A percentile compares a stretch with the other conserved stretches of the same genome.
phyloP scores from a whole-genome alignment of 441 rosid genomes.

The Erodium texanum region DNA sequence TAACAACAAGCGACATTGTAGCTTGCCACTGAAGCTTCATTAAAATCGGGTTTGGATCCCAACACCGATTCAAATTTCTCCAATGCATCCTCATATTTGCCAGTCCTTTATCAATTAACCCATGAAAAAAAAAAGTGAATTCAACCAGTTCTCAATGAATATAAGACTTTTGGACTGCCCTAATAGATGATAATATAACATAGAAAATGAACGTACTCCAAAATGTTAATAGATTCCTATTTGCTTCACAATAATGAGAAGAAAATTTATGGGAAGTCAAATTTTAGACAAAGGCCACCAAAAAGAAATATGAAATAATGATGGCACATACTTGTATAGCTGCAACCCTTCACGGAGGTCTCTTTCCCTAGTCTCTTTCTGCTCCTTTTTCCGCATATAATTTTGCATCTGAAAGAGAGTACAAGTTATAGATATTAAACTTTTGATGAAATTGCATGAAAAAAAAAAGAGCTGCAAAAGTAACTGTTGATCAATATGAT shows the following conservation, averaged over 20 bases:
- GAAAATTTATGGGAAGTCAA: background rate
- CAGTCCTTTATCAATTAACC: slow-evolving; percentile 38
- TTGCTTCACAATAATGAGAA: background rate
- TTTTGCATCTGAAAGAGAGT: slow-evolving; percentile 60
- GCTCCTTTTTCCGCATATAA: slow-evolving; percentile 58
- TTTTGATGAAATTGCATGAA: too few relatives aligned
- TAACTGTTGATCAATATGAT: too few relatives aligned
- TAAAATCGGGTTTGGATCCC: slow-evolving; percentile 72
- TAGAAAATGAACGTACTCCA: background rate
- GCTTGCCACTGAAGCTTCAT: slow-evolving; percentile 76
- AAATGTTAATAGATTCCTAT: background rate
- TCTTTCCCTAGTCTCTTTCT: slow-evolving; percentile 50
- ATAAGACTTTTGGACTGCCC: too few relatives aligned
- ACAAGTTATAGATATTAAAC: slow-evolving; percentile 14
- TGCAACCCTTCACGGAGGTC: slow-evolving; percentile 82
- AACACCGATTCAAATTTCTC: slow-evolving; percentile 86
- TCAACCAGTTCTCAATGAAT: too few relatives aligned
- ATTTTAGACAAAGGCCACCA: background rate
- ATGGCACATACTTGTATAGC: slow-evolving; percentile 48
- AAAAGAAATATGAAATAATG: background rate
- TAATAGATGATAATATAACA: background rate
- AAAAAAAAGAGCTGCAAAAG: too few relatives aligned
- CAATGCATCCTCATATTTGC: slow-evolving; percentile 69
- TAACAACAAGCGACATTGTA: slow-evolving; percentile 94
- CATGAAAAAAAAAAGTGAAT: background rate